Percentiles rank a stretch among this genome's conserved stretches.
Conservation (phyloP, 129 eudicot species). For the Tagetes erecta region DNA sequence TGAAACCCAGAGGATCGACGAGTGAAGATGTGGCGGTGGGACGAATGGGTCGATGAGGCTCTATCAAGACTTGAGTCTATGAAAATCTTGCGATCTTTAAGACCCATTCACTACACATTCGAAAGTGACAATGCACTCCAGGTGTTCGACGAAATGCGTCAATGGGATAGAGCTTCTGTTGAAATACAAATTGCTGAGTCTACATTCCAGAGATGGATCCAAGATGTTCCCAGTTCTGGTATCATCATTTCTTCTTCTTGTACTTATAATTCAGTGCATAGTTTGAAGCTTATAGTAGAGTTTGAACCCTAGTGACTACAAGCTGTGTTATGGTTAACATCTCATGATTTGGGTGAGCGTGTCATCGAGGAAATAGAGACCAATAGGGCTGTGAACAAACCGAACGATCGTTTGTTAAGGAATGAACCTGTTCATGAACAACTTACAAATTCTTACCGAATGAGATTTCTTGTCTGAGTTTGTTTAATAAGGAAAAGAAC, state of each 20-base stretch:
- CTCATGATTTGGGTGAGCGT: not conserved
- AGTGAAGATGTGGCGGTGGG: slow-evolving; percentile 55
- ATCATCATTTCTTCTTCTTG: not conserved
- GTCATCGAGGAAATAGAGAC: too few species aligned
- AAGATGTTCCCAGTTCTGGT: slow-evolving; percentile 83
- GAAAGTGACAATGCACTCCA: slow-evolving; percentile 25
- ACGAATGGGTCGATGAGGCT: slow-evolving; percentile 65
- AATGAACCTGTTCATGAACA: too few species aligned
- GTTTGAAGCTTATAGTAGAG: not conserved
- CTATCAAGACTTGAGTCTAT: slow-evolving; percentile 59
- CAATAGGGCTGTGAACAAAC: too few species aligned
- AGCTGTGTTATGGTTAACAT: not conserved
- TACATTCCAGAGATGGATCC: slow-evolving; percentile 72
- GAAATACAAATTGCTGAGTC: slow-evolving; percentile 61
- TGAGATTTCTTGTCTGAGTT: too few species aligned
- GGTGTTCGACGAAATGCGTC: slow-evolving; percentile 60
- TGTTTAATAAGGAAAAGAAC: too few species aligned
- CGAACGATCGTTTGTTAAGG: too few species aligned
- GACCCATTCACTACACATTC: slow-evolving; percentile 70
- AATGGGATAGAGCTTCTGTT: slow-evolving; percentile 86
- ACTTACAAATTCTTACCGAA: too few species aligned
- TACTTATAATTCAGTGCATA: slow-evolving; percentile 8
- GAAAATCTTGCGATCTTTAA: slow-evolving; percentile 71
- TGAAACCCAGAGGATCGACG: not conserved
- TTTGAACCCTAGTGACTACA: not conserved